A percentile compares a stretch with the other conserved stretches of the same genome.
phyloP scores from a whole-genome alignment of 148 eudicot species.

The Gaultheria prostrata region DNA sequence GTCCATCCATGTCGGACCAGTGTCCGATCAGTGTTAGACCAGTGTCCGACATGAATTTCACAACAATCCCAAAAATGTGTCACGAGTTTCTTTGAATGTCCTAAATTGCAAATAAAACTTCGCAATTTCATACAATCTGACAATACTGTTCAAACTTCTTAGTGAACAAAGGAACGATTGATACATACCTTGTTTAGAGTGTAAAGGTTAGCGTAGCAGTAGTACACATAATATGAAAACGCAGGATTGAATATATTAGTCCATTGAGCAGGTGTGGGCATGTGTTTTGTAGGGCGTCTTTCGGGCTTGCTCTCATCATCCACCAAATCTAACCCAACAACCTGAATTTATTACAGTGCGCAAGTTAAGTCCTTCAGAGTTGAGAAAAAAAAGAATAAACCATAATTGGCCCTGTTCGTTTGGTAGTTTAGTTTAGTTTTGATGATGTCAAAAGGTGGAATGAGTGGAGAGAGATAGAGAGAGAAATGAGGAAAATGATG shows the following conservation, averaged over 20 bases:
- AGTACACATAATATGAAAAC: conserved; percentile 82
- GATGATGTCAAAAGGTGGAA: too few relatives aligned
- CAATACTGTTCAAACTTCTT: not conserved
- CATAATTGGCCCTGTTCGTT: too few relatives aligned
- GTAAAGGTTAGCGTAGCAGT: conserved; percentile 98
- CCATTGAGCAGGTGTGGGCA: conserved; percentile 98
- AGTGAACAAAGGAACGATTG: not conserved
- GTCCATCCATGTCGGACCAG: not conserved
- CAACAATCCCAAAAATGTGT: not conserved
- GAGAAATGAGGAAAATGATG: too few relatives aligned
- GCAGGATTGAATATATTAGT: conserved; percentile 97
- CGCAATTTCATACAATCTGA: not conserved
- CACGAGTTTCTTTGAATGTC: not conserved
- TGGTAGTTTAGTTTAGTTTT: too few relatives aligned
- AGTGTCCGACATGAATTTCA: not conserved
- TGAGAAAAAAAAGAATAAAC: not conserved
- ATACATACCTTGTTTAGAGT: conserved; percentile 80
- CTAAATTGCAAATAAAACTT: not conserved
- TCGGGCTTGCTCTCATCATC: conserved; percentile 99
- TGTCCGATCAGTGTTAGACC: not conserved
- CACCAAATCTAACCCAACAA: conserved; percentile 95
- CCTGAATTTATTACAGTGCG: conserved; percentile 33
- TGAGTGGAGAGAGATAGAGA: too few relatives aligned
- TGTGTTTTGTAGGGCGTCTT: conserved; percentile 97
- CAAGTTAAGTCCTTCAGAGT: not conserved